These are phyloP conservation scores for Phytophthora fragariae DNA, from an alignment of 352 stramenopile genomes.

Conservation along the genomic window DNA sequence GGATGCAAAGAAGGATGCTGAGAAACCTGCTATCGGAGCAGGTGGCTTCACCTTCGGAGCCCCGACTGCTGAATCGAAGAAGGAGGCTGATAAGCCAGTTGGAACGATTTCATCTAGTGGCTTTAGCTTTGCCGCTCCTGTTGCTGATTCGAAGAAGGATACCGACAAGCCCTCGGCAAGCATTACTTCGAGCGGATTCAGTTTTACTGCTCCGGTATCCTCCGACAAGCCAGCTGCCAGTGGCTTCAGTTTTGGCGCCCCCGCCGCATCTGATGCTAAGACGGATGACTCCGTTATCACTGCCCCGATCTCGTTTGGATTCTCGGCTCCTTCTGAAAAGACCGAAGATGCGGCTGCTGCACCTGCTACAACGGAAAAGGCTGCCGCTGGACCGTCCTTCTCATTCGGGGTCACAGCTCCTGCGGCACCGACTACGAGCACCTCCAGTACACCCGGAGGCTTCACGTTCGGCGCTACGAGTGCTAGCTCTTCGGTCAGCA, in stretches of 20 bases:
- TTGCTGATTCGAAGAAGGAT: constrained; percentile 19
- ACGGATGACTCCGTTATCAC: constrained; percentile 13
- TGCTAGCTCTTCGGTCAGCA: constrained; percentile 9
- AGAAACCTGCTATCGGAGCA: constrained; percentile 29
- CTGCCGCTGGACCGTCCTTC: constrained; percentile 33
- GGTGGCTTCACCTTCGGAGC: constrained; percentile 64
- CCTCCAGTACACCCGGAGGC: constrained; percentile 9
- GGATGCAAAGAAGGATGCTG: constrained; percentile 26
- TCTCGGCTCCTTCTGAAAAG: constrained; percentile 40
- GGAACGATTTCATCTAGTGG: constrained; percentile 28
- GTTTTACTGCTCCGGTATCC: constrained; percentile 24
- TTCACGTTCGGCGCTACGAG: constrained; percentile 35
- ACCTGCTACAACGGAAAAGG: constrained; percentile 8
- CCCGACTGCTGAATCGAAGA: constrained; percentile 24
- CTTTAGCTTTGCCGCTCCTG: constrained; percentile 32
- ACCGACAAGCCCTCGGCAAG: constrained; percentile 21
- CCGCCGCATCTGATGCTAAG: constrained; percentile 10
- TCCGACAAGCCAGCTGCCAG: constrained; percentile 9
- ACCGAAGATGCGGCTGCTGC: constrained; percentile 3
- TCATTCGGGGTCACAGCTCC: constrained; percentile 36
- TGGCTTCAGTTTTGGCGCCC: constrained; percentile 27
- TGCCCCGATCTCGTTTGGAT: constrained; percentile 39
- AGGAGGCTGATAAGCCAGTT: constrained; percentile 34
- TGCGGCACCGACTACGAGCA: not conserved
- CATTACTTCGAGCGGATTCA: constrained; percentile 29